A percentile compares a stretch with the other conserved stretches of the same genome.
These are phyloP conservation scores for Peltaster fructicola DNA, from an alignment of 2,329 filamentous ascomycete species.

Conservation along the genomic window DNA sequence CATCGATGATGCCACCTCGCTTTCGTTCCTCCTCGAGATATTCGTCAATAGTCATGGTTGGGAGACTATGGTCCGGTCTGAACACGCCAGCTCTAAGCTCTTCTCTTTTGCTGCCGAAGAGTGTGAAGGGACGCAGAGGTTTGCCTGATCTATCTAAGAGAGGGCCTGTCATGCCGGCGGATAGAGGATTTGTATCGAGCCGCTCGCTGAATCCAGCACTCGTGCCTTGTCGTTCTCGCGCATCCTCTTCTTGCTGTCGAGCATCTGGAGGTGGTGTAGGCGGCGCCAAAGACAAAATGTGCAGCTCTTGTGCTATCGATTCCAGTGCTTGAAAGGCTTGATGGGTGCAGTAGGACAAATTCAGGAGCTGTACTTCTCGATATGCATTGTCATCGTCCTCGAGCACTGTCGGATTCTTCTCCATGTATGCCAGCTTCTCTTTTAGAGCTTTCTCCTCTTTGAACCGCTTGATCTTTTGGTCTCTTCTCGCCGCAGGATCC, in stretches of 20 bases:
- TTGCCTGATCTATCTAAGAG: slow-evolving; percentile 64
- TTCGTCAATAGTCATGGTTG: slow-evolving; percentile 96
- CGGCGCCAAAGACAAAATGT: slow-evolving; percentile 63
- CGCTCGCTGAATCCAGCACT: slow-evolving; percentile 49
- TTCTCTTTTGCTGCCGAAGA: slow-evolving; percentile 53
- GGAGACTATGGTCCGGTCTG: slow-evolving; percentile 74
- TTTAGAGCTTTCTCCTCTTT: slow-evolving; percentile 73
- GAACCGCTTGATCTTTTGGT: slow-evolving; percentile 74
- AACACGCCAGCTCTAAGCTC: slow-evolving; percentile 70
- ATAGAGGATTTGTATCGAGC: slow-evolving; percentile 47
- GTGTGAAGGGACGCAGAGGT: slow-evolving; percentile 77
- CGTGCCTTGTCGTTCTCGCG: slow-evolving; percentile 29
- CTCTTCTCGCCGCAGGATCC: slow-evolving; percentile 52
- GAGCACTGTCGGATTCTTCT: slow-evolving; percentile 39
- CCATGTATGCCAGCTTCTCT: slow-evolving; percentile 56
- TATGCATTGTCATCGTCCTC: slow-evolving; percentile 73
- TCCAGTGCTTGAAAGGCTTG: slow-evolving; percentile 78
- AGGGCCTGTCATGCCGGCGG: slow-evolving; percentile 36
- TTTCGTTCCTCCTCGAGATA: slow-evolving; percentile 82
- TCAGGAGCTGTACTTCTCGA: slow-evolving; percentile 59
- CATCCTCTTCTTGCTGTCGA: slow-evolving; percentile 23
- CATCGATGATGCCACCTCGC: slow-evolving; percentile 77
- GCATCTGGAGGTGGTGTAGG: slow-evolving; percentile 26
- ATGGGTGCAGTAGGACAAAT: slow-evolving; percentile 56
- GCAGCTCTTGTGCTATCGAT: slow-evolving; percentile 63